These are phyloP conservation scores for Penicillium sclerotigenum DNA, from an alignment of 2,329 filamentous ascomycete species.

Conservation along the genomic window DNA sequence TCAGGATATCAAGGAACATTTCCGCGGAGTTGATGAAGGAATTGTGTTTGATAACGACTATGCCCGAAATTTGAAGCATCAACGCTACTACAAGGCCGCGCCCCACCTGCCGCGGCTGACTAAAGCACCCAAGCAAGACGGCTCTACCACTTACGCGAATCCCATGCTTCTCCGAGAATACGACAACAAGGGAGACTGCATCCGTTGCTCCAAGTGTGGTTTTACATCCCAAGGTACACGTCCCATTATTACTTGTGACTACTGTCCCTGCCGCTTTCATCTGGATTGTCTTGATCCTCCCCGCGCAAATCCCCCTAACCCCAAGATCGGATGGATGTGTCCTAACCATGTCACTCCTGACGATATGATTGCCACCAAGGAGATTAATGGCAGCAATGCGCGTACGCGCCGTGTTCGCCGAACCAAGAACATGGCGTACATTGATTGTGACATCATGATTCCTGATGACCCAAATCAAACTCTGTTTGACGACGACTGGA, in stretches of 20 bases:
- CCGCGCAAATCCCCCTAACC: constrained; percentile 70
- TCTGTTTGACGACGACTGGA: constrained; percentile 21
- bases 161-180: constrained; percentile 52
- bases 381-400: constrained; percentile 54
- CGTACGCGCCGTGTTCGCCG: constrained; percentile 33
- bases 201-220: constrained; percentile 76
- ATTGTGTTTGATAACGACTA: constrained; percentile 66
- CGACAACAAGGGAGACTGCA: constrained; percentile 68
- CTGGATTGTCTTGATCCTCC: constrained; percentile 88
- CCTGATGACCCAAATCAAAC: constrained; percentile 15
- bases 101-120: constrained; percentile 26
- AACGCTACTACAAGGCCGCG: constrained; percentile 18
- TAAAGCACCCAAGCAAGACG: constrained; percentile 18
- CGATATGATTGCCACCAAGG: constrained; percentile 54
- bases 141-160: constrained; percentile 25
- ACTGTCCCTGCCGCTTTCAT: constrained; percentile 81
- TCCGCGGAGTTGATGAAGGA: constrained; percentile 73
- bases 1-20: constrained; percentile 66
- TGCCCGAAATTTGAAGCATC: constrained; percentile 11
- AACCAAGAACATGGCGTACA: constrained; percentile 20
- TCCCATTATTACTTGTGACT: constrained; percentile 81
- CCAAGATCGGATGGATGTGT: constrained; percentile 77
- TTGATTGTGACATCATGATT: constrained; percentile 17
- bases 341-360: constrained; percentile 76
- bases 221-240: constrained; percentile 61